Conservation (phyloP, 2,329 filamentous ascomycete genomes). For the Talaromyces amestolkiae region DNA sequence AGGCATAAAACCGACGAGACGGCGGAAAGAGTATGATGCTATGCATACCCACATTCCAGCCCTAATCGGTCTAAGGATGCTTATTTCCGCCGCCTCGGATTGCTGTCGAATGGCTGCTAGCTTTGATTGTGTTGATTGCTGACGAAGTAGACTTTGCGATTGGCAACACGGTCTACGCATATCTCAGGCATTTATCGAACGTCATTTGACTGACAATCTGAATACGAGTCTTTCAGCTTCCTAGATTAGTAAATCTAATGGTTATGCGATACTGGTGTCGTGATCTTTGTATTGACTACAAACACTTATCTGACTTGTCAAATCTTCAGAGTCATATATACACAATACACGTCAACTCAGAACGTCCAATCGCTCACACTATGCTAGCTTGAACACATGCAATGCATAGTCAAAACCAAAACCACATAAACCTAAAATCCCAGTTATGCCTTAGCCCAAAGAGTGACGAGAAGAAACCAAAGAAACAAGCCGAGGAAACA, state of each 20-base stretch:
- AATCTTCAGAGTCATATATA: background rate
- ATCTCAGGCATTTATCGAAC: background rate
- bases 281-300: background rate
- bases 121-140: background rate
- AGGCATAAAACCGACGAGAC: background rate
- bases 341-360: background rate
- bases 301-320: background rate
- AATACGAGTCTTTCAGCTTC: background rate
- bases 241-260: too few species aligned
- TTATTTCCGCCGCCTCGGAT: background rate
- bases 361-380: conserved; percentile 6
- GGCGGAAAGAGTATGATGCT: background rate
- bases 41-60: background rate
- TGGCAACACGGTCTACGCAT: background rate
- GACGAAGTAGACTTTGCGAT: background rate
- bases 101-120: background rate
- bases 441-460: conserved; percentile 1
- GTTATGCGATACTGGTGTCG: background rate
- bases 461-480: background rate
- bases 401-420: conserved; percentile 1
- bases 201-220: background rate
- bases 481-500: background rate
- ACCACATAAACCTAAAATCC: conserved; percentile 4
- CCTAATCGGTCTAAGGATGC: background rate
- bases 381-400: conserved; percentile 11